Conservation (phyloP, 1,284 basidiomycete species). For the Leccinum angustisporum region DNA sequence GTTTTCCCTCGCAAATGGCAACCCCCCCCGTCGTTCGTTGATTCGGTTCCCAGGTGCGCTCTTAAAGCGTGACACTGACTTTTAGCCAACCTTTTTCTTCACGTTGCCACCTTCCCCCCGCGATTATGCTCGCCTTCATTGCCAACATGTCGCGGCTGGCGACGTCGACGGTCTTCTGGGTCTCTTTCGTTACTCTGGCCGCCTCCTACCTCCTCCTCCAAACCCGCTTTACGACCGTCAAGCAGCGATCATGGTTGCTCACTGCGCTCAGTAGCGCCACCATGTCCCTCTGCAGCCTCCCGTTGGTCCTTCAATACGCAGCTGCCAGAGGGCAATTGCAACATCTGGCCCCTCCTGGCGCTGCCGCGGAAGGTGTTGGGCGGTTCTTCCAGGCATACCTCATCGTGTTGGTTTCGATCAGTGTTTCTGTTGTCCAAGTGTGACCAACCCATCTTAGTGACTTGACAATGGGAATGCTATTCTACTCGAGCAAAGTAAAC, state of each 20-base stretch:
- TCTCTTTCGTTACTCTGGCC: constrained; percentile 29
- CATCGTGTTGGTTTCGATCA: constrained; percentile 35
- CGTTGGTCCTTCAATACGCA: constrained; percentile 45
- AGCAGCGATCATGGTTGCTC: constrained; percentile 55
- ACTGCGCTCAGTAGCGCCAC: constrained; percentile 43
- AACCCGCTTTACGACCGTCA: constrained; percentile 37
- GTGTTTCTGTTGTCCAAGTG: constrained; percentile 9
- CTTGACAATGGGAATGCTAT: constrained; percentile 37
- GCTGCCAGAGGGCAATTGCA: constrained; percentile 35
- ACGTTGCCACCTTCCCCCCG: constrained; percentile 21
- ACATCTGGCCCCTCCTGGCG: constrained; percentile 23
- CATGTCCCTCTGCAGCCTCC: constrained; percentile 49
- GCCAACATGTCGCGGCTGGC: constrained; percentile 15
- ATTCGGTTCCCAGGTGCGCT: constrained; percentile 22
- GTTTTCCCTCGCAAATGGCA: constrained; percentile 11
- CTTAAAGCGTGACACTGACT: constrained; percentile 23
- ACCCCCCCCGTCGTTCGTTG: constrained; percentile 1
- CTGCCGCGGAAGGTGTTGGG: constrained; percentile 28
- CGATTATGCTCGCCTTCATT: constrained; percentile 24
- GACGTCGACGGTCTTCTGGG: constrained; percentile 26
- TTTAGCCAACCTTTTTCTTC: constrained; percentile 10
- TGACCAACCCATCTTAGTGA: constrained; percentile 35
- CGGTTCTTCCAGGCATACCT: constrained; percentile 52
- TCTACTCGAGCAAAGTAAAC: constrained; percentile 46
- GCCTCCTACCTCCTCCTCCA: constrained; percentile 38